These are phyloP conservation scores for Eustoma russellianum DNA, from an alignment of 257 asterid species.

Conservation along the genomic window DNA sequence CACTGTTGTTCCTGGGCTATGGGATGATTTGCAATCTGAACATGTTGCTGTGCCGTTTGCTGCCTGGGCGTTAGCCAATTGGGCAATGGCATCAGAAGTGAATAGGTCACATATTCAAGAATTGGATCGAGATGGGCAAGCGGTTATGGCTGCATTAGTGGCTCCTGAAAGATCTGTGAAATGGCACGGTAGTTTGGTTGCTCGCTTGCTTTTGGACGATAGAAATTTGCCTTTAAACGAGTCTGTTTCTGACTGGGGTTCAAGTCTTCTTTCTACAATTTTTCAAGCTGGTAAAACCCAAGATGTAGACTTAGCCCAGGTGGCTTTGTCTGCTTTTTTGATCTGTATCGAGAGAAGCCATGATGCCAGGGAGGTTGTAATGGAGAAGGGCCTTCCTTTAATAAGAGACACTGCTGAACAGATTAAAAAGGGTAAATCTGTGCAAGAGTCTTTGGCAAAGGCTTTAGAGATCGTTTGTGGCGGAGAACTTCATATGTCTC, in stretches of 20 bases:
- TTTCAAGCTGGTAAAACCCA: constrained; percentile 85
- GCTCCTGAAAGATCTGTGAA: constrained; percentile 99
- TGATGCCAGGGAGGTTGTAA: constrained; percentile 62
- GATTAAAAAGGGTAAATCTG: constrained; percentile 52
- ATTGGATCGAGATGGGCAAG: constrained; percentile 83
- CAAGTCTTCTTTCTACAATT: constrained; percentile 79
- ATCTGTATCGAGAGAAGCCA: constrained; percentile 82
- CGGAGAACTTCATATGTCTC: constrained; percentile 71
- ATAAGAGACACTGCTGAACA: constrained; percentile 86
- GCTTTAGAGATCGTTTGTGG: constrained; percentile 72
- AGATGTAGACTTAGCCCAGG: constrained; percentile 70
- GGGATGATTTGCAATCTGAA: constrained; percentile 98
- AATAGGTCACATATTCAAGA: constrained; percentile 90
- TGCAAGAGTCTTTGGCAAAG: constrained; percentile 85
- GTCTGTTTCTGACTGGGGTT: constrained; percentile 79
- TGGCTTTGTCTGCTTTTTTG: constrained; percentile 80
- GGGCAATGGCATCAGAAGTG: constrained; percentile 95
- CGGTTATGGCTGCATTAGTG: constrained; percentile 76
- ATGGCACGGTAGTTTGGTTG: constrained; percentile 99
- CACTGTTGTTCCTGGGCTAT: constrained; percentile 87
- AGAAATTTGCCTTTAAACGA: constrained; percentile 66
- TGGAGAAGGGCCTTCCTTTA: constrained; percentile 78
- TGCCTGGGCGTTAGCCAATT: constrained; percentile 98
- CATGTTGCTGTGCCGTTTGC: constrained; percentile 98
- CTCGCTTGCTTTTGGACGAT: constrained; percentile 77